A percentile compares a stretch with the other conserved stretches of the same genome.
Conservation (phyloP, 768 basidiomycete species). For the Kwoniella bestiolae region DNA sequence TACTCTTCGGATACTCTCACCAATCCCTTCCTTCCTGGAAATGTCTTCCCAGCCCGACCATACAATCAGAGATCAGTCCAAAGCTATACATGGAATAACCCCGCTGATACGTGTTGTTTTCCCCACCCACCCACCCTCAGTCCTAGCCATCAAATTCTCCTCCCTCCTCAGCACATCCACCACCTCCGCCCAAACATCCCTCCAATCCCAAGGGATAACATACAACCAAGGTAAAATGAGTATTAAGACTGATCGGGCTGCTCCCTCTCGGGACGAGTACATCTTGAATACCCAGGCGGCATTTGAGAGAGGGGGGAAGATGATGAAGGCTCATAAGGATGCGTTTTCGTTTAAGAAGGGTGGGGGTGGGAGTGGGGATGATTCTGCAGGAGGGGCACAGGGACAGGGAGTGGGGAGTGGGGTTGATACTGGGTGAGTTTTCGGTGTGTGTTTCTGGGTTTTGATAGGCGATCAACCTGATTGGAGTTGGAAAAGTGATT, state of each 20-base stretch:
- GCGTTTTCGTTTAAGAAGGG: slow-evolving; percentile 35
- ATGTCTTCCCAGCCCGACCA: too few relatives aligned
- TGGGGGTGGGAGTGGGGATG: background rate
- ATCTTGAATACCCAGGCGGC: slow-evolving; percentile 42
- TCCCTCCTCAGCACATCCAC: slow-evolving; percentile 26
- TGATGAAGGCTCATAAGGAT: slow-evolving; percentile 42
- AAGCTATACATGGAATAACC: too few relatives aligned
- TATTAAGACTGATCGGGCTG: slow-evolving; percentile 39
- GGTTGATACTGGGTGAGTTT: slow-evolving; percentile 5
- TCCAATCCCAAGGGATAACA: slow-evolving; percentile 34
- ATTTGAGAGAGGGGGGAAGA: slow-evolving; percentile 44
- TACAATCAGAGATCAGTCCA: too few relatives aligned
- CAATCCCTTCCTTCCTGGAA: too few relatives aligned
- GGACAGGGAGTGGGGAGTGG: slow-evolving; percentile 3
- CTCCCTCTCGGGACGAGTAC: slow-evolving; percentile 45
- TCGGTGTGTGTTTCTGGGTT: background rate
- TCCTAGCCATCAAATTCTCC: slow-evolving; percentile 26
- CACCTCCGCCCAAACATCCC: slow-evolving; percentile 19
- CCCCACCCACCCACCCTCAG: background rate
- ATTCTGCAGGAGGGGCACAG: too few relatives aligned
- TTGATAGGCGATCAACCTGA: background rate
- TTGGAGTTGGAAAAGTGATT: too few relatives aligned
- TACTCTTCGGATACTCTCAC: background rate
- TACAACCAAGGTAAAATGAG: slow-evolving; percentile 32
- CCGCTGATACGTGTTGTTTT: background rate